phyloP scores from a whole-genome alignment of 1,284 basidiomycete species.

The Xerocomus minutiporus region DNA sequence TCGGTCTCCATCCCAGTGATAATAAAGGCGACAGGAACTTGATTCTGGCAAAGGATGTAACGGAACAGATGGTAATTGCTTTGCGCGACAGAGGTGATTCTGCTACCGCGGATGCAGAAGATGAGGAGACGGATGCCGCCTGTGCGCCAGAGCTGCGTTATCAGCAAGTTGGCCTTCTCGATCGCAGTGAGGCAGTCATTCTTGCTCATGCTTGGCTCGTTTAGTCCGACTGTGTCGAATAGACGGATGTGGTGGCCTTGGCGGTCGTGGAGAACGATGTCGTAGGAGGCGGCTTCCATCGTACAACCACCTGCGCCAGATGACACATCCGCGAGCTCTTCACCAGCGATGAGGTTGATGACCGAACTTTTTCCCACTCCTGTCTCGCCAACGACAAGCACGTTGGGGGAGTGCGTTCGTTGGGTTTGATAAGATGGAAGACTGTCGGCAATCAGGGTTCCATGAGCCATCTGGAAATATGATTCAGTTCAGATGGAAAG shows the following conservation, averaged over 20 bases:
- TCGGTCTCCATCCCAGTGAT: conserved; percentile 27
- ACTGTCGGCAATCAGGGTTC: background rate
- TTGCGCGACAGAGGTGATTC: conserved; percentile 20
- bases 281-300: conserved; percentile 16
- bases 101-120: conserved; percentile 27
- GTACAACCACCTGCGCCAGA: conserved; percentile 14
- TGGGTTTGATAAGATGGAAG: conserved; percentile 8
- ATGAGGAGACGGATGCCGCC: conserved; percentile 27
- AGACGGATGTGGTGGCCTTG: conserved; percentile 16
- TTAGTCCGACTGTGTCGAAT: conserved; percentile 24
- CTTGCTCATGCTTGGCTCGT: conserved; percentile 18
- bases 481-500: background rate
- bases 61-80: conserved; percentile 26
- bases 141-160: conserved; percentile 20
- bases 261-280: conserved; percentile 14
- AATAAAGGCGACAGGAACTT: conserved; percentile 26
- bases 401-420: conserved; percentile 11
- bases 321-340: conserved; percentile 16
- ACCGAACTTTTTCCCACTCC: conserved; percentile 27
- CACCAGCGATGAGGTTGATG: conserved; percentile 22
- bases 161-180: conserved; percentile 21
- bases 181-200: conserved; percentile 17
- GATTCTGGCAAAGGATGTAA: conserved; percentile 23
- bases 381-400: conserved; percentile 26
- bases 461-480: conserved; percentile 6